Conservation (phyloP, 2,329 filamentous ascomycete genomes). For the Plectosphaerella cucumerina region DNA sequence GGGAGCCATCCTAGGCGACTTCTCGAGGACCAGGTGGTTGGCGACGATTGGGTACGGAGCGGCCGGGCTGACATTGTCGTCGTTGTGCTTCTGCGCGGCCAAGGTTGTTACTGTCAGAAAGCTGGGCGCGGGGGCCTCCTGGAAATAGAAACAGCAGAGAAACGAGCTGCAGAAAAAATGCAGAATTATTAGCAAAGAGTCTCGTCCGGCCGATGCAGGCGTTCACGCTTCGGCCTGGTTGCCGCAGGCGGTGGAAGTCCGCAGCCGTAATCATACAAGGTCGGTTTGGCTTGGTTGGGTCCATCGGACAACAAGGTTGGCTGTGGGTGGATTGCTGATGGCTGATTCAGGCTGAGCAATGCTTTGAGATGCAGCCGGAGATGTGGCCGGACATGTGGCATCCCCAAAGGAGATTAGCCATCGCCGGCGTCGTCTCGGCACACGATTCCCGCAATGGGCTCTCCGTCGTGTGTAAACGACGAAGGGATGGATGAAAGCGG, state of each 20-base stretch:
- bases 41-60: conserved; percentile 25
- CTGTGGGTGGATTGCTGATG: neutral
- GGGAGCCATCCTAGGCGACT: conserved; percentile 23
- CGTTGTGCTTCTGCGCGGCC: neutral
- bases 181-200: too few relatives aligned
- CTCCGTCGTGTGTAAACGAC: too few relatives aligned
- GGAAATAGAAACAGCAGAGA: neutral
- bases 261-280: neutral
- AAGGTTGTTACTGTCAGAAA: neutral
- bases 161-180: too few relatives aligned
- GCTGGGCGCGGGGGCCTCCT: neutral
- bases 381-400: too few relatives aligned
- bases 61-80: conserved; percentile 18
- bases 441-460: too few relatives aligned
- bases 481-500: too few relatives aligned
- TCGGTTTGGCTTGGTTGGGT: neutral
- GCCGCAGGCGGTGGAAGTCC: neutral
- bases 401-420: too few relatives aligned
- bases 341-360: too few relatives aligned
- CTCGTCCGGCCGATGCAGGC: neutral
- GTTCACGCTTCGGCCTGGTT: neutral
- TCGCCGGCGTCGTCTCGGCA: too few relatives aligned
- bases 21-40: conserved; percentile 18
- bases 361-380: too few relatives aligned
- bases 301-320: neutral